Evolutionary conservation across 2,329 filamentous ascomycete genomes (phyloP).

Genomic region (Aspergillus spinulosporus): DNA sequence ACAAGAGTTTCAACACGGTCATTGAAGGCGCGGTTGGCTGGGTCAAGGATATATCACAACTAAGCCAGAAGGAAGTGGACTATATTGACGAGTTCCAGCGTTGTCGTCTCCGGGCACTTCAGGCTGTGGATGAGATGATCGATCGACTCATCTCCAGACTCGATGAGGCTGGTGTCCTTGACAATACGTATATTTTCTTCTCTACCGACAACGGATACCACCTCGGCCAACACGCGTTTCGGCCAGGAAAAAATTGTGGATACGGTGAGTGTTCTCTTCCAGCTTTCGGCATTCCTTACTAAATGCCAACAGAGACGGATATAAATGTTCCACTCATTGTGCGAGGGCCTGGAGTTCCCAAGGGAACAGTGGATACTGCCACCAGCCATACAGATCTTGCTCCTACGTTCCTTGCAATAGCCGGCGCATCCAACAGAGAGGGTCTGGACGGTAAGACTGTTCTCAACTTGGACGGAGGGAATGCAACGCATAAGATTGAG

Average conservation of each 20-base stretch:
- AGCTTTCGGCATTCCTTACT: conserved; percentile 5
- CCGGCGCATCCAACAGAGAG: conserved; percentile 36
- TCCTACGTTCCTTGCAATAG: conserved; percentile 55
- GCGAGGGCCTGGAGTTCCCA: conserved; percentile 11
- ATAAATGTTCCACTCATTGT: conserved; percentile 16
- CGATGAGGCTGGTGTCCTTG: conserved; percentile 41
- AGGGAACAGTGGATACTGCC: background rate
- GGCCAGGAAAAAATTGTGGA: conserved; percentile 58
- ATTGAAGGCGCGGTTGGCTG: conserved; percentile 45
- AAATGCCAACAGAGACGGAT: conserved; percentile 14
- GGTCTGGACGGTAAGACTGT: conserved; percentile 60
- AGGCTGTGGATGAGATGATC: conserved; percentile 57
- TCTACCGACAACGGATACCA: conserved; percentile 63
- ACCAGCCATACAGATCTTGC: conserved; percentile 50
- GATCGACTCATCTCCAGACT: conserved; percentile 46
- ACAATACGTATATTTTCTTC: conserved; percentile 61
- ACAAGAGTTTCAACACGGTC: conserved; percentile 29
- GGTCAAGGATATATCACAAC: conserved; percentile 44
- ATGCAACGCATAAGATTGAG: conserved; percentile 37
- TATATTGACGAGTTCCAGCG: conserved; percentile 56
- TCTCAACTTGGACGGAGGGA: conserved; percentile 34
- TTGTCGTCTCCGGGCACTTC: conserved; percentile 50
- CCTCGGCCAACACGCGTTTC: conserved; percentile 58
- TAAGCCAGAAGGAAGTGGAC: conserved; percentile 48
- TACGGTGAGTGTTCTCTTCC: conserved; percentile 45